Evolutionary conservation across 2,329 filamentous ascomycete species (phyloP).

Genomic region (Nemania diffusa): DNA sequence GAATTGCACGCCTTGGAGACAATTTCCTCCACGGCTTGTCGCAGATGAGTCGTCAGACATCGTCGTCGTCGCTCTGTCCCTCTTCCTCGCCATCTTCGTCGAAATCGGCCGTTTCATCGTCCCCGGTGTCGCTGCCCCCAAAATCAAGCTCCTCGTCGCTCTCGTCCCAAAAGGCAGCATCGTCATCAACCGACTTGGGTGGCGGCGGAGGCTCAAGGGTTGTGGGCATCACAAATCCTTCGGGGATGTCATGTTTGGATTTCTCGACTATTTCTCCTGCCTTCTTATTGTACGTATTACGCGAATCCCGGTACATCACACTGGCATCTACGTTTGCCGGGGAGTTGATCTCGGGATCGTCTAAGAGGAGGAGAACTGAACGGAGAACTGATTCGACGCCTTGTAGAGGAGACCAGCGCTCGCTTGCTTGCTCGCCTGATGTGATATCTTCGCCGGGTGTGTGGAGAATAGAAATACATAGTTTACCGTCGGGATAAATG

Average conservation of each 20-base stretch:
- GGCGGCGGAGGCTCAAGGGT: slow-evolving; percentile 69
- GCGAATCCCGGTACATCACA: slow-evolving; percentile 82
- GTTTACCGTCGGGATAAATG: slow-evolving; percentile 86
- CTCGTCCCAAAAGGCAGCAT: slow-evolving; percentile 85
- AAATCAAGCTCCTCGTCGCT: slow-evolving; percentile 82
- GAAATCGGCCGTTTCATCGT: slow-evolving; percentile 69
- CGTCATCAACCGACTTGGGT: slow-evolving; percentile 73
- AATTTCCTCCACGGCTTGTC: neutral
- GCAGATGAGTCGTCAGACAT: slow-evolving; percentile 49
- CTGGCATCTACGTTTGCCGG: slow-evolving; percentile 95
- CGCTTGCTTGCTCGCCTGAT: slow-evolving; percentile 88
- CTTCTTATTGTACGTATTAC: slow-evolving; percentile 73
- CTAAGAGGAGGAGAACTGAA: slow-evolving; percentile 89
- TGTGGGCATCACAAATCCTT: slow-evolving; percentile 84
- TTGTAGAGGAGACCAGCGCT: slow-evolving; percentile 94
- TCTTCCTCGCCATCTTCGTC: slow-evolving; percentile 63
- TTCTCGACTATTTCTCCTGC: slow-evolving; percentile 76
- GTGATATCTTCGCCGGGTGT: slow-evolving; percentile 90
- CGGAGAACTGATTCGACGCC: slow-evolving; percentile 95
- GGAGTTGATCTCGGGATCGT: slow-evolving; percentile 92
- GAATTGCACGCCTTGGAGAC: neutral
- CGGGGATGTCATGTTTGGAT: slow-evolving; percentile 83
- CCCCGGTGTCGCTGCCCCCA: slow-evolving; percentile 74
- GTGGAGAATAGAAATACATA: slow-evolving; percentile 98
- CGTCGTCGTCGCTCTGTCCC: slow-evolving; percentile 65